A percentile compares a stretch with the other conserved stretches of the same genome.
Conservation (phyloP, 2,329 filamentous ascomycete genomes). For the Coniosporium tulheliwenetii region DNA sequence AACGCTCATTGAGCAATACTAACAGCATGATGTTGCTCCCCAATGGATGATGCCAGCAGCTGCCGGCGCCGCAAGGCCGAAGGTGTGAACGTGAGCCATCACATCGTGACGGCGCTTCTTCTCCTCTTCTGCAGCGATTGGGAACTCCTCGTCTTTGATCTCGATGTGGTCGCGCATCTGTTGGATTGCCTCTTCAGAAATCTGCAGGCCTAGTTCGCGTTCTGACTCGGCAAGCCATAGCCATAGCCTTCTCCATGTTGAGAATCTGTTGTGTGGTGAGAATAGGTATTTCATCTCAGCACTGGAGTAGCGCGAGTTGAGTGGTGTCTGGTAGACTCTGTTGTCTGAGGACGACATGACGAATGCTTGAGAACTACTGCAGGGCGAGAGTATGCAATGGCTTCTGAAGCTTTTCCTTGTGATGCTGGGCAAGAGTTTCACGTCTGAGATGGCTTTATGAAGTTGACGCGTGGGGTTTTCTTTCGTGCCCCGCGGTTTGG, state of each 20-base stretch:
- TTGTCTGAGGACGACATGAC: conserved; percentile 12
- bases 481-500: no score
- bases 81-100: conserved; percentile 46
- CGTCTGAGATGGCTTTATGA: no score
- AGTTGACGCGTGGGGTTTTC: no score
- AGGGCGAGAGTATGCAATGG: no score
- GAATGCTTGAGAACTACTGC: no score
- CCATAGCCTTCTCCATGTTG: conserved; percentile 78
- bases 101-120: conserved; percentile 26
- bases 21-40: conserved; percentile 47
- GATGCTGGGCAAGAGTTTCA: no score
- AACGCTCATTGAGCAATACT: conserved; percentile 11
- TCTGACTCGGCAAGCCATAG: conserved; percentile 68
- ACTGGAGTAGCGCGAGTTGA: conserved; percentile 58
- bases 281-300: conserved; percentile 67
- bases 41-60: conserved; percentile 75
- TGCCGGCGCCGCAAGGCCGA: conserved; percentile 55
- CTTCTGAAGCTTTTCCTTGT: no score
- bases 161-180: conserved; percentile 29
- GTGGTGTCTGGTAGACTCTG: conserved; percentile 50
- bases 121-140: conserved; percentile 31
- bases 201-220: conserved; percentile 62
- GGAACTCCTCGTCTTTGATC: conserved; percentile 32
- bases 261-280: conserved; percentile 56
- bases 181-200: conserved; percentile 45